Base-by-base conservation (phyloP, 495 filamentous ascomycete genomes). In the Aspergillus affinis region DNA sequence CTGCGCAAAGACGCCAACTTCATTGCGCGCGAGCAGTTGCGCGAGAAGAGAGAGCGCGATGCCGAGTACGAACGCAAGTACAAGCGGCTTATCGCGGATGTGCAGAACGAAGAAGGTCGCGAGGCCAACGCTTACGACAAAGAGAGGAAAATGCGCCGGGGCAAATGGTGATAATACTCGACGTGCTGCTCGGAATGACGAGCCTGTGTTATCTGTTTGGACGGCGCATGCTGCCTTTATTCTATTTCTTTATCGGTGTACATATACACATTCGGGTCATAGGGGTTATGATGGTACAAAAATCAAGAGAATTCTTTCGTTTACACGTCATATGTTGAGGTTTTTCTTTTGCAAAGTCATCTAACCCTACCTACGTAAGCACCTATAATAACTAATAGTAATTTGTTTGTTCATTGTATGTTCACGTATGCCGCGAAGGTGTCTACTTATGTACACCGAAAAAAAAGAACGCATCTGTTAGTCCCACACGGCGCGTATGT, bases 1-100 rank as follows among this genome's bases (percentile, higher is more conserved):
- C 78, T 99, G 67, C 82, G 94, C 68, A 97, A 97, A 81, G 94
- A 98, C 70, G 89, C 90, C 48, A 88, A 86, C 69, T 97, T 98
- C 69, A 84, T 98, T 73, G 90, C 91, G 36, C 81, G 92, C 64
- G 92, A 97, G 82, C 86, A 88, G 71, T 76, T 99, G 69, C 81
- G 83, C 71, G 83, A 95, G 78, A 97, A 97, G 86, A 96, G 91
- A 83, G 91, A 90, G 76, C 85, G 81, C 77, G 93, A 97, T 76
- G 81, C 76, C 51, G 90, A 88, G 62, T 96, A 97, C 82, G 92
- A 97, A 78, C 85, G 88, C 79, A 98, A 97, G 85, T 94, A 92
- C 80, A 90, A 88, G 82, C 83, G 86, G 62, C 79, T 98, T 57
- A 85, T 97, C 62, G 91, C 92, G 20, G 91, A 96, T 82, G 96